Evolutionary conservation across 345 rosid genomes (phyloP).

Genomic region (Syzygium oleosum): DNA sequence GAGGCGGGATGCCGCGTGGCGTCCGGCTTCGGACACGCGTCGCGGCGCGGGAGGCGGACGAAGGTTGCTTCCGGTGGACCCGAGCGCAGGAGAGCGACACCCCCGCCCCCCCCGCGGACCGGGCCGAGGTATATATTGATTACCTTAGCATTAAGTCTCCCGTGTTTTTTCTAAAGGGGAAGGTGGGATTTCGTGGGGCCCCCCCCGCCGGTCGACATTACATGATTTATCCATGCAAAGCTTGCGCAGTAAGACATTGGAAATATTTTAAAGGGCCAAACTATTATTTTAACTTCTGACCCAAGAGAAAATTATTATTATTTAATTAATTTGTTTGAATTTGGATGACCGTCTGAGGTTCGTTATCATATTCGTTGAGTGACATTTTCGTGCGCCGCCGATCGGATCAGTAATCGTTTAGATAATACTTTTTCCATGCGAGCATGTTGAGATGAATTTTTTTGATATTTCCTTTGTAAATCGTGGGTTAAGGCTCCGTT

Average conservation of each 20-base stretch:
- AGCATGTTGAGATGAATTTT: background rate
- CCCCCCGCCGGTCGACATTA: background rate
- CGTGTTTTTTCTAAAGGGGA: background rate
- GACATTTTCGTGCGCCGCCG: accelerated
- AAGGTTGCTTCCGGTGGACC: accelerated
- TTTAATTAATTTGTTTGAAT: background rate
- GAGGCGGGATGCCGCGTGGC: background rate
- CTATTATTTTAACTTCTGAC: background rate
- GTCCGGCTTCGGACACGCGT: background rate
- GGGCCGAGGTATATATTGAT: background rate
- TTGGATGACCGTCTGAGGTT: background rate
- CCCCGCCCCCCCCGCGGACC: too few relatives aligned
- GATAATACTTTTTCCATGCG: accelerated
- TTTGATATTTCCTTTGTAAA: background rate
- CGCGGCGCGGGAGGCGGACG: background rate
- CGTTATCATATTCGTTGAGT: background rate
- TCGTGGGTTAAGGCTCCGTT: too few relatives aligned
- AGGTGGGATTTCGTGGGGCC: background rate
- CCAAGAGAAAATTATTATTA: accelerated
- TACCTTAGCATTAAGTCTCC: background rate
- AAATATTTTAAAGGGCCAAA: background rate
- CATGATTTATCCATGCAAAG: background rate
- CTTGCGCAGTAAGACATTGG: accelerated
- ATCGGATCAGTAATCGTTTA: background rate
- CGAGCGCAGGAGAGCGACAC: background rate